Percentiles rank a stretch among this genome's conserved stretches.
Conservation (phyloP, 2,329 filamentous ascomycete species). For the Pseudomassariella vexata region DNA sequence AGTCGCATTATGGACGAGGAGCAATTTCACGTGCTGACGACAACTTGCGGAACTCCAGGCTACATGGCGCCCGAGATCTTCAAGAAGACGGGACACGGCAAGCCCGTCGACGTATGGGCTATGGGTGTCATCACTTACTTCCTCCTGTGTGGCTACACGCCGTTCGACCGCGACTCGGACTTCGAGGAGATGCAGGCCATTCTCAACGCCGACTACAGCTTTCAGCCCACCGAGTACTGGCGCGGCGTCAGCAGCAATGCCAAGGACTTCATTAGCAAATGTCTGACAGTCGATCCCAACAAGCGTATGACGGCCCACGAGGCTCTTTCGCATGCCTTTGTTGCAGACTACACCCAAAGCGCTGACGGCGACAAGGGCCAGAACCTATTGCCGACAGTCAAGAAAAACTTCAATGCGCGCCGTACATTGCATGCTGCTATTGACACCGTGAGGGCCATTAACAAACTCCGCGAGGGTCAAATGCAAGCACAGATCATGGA, state of each 20-base stretch:
- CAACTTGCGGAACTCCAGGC: conserved; percentile 93
- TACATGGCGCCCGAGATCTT: conserved; percentile 99
- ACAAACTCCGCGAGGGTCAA: conserved; percentile 62
- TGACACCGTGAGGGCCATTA: conserved; percentile 65
- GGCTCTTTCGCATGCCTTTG: conserved; percentile 61
- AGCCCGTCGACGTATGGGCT: conserved; percentile 97
- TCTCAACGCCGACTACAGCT: conserved; percentile 90
- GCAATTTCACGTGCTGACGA: conserved; percentile 95
- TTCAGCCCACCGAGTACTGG: conserved; percentile 95
- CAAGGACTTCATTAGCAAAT: conserved; percentile 87
- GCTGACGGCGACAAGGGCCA: conserved; percentile 45
- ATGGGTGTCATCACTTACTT: conserved; percentile 99
- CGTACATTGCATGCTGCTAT: conserved; percentile 65
- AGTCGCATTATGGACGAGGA: conserved; percentile 98
- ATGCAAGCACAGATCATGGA: conserved; percentile 51
- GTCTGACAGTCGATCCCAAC: conserved; percentile 83
- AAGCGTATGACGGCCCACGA: conserved; percentile 88
- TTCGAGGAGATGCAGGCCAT: conserved; percentile 99
- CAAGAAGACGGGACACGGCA: conserved; percentile 96
- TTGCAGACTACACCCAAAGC: conserved; percentile 44
- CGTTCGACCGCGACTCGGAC: conserved; percentile 95
- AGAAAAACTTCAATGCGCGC: conserved; percentile 70
- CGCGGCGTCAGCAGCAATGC: conserved; percentile 80
- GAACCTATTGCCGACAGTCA: conserved; percentile 62
- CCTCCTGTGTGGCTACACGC: conserved; percentile 93